A percentile compares a stretch with the other conserved stretches of the same genome.
phyloP scores from a whole-genome alignment of 2,329 filamentous ascomycete species.

The Cadophora sp. region DNA sequence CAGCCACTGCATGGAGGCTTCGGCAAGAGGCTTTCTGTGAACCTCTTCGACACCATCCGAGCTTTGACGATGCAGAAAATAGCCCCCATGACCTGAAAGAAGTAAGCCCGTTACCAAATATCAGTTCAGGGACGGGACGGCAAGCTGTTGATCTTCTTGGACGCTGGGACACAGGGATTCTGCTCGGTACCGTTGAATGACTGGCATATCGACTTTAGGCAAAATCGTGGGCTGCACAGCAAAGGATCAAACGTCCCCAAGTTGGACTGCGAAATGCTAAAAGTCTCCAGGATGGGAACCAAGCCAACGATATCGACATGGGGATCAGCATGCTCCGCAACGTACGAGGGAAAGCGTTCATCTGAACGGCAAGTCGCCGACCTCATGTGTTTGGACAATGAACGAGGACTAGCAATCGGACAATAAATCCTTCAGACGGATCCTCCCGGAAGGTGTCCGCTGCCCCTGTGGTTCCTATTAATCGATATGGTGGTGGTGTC shows the following conservation, averaged over 20 bases:
- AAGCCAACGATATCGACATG: neutral
- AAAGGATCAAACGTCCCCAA: neutral
- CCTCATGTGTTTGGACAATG: neutral
- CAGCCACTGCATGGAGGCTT: neutral
- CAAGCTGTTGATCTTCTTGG: constrained; percentile 9
- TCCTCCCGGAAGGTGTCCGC: neutral
- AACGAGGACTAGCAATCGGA: neutral
- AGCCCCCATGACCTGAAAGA: constrained; percentile 5
- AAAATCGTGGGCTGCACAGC: neutral
- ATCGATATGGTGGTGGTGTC: neutral
- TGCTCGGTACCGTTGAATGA: constrained; percentile 6
- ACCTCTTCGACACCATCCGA: neutral
- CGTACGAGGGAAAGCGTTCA: constrained; percentile 7
- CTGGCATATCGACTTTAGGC: constrained; percentile 8
- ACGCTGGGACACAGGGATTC: neutral
- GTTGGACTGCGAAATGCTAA: neutral
- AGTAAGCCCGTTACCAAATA: constrained; percentile 3
- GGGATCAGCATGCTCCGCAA: constrained; percentile 2
- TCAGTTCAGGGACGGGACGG: constrained; percentile 7
- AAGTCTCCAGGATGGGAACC: neutral
- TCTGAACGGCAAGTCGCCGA: neutral
- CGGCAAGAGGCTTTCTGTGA: neutral
- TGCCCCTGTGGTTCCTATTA: neutral
- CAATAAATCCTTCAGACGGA: neutral
- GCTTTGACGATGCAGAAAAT: neutral